A percentile compares a stretch with the other conserved stretches of the same genome.
Conservation (phyloP, 1,284 basidiomycete genomes). For the Cutaneotrichosporon daszewskae region DNA sequence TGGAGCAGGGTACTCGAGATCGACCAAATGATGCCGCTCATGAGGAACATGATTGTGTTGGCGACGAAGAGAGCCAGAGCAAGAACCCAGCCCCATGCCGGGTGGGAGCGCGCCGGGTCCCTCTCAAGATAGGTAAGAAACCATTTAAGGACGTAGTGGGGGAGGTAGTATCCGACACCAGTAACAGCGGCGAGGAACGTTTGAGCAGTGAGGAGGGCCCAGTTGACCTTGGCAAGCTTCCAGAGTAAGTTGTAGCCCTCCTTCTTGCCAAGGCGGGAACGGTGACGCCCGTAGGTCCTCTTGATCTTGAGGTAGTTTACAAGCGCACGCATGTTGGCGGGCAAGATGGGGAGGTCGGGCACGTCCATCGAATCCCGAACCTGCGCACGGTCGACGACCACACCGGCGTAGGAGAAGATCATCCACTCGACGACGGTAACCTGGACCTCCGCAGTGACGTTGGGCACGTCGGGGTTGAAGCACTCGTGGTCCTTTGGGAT, state of each 20-base stretch:
- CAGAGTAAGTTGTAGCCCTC: conserved; percentile 44
- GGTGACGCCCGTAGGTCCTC: conserved; percentile 34
- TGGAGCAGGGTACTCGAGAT: conserved; percentile 41
- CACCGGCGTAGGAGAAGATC: conserved; percentile 75
- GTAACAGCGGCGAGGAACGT: conserved; percentile 57
- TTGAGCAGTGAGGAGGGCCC: conserved; percentile 45
- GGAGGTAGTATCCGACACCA: conserved; percentile 68
- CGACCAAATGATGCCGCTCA: conserved; percentile 43
- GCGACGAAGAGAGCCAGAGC: conserved; percentile 59
- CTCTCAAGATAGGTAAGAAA: conserved; percentile 68
- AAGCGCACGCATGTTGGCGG: conserved; percentile 59
- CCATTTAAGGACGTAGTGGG: conserved; percentile 66
- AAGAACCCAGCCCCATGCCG: conserved; percentile 50
- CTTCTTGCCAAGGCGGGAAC: conserved; percentile 24
- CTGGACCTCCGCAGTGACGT: conserved; percentile 43
- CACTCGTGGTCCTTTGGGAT: conserved; percentile 23
- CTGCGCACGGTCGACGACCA: conserved; percentile 75
- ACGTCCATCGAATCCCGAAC: conserved; percentile 68
- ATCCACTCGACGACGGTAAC: conserved; percentile 59
- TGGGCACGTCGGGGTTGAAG: conserved; percentile 32
- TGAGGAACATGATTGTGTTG: conserved; percentile 56
- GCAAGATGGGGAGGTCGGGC: conserved; percentile 74
- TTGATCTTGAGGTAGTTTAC: conserved; percentile 33
- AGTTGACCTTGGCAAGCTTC: conserved; percentile 44
- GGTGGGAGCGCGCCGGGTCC: conserved; percentile 50